Evolutionary conservation across 495 filamentous ascomycete species (phyloP).

Genomic region (Letharia lupina): DNA sequence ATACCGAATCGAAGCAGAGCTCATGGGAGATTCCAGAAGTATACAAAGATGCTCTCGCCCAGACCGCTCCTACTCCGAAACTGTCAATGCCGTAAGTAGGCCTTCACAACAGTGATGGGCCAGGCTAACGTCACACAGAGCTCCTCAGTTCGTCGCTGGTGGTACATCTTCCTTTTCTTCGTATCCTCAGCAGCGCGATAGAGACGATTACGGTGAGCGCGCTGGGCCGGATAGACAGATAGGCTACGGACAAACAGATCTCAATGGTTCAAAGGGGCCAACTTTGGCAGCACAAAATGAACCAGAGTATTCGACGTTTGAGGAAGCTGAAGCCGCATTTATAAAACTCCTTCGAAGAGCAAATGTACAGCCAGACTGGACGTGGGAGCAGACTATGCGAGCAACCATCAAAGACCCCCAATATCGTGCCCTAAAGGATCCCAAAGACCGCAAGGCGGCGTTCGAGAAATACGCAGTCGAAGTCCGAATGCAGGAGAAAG

Average conservation of each 20-base stretch:
- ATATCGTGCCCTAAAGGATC: constrained; percentile 88
- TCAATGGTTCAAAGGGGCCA: constrained; percentile 53
- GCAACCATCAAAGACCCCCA: constrained; percentile 88
- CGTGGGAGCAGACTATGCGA: constrained; percentile 85
- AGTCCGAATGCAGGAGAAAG: constrained; percentile 86
- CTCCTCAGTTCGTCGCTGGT: constrained; percentile 60
- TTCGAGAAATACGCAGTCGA: constrained; percentile 95
- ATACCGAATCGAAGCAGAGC: constrained; percentile 83
- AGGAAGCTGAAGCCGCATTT: constrained; percentile 93
- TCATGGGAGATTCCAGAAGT: constrained; percentile 90
- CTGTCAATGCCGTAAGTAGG: constrained; percentile 52
- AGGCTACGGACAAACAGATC: constrained; percentile 47
- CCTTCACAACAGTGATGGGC: constrained; percentile 8
- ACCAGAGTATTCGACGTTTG: constrained; percentile 73
- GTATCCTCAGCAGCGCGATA: constrained; percentile 40
- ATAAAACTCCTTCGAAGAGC: constrained; percentile 80
- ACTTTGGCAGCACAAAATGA: constrained; percentile 59
- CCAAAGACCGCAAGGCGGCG: constrained; percentile 79
- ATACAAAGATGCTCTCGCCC: constrained; percentile 64
- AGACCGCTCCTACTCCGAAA: constrained; percentile 40
- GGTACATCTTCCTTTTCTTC: constrained; percentile 49
- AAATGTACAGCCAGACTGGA: constrained; percentile 82
- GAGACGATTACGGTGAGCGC: constrained; percentile 49
- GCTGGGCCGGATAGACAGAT: constrained; percentile 57
- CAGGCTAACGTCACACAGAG: constrained; percentile 37